These are phyloP conservation scores for Pseudogymnoascus sp. DNA, from an alignment of 2,329 filamentous ascomycete genomes.

Conservation along the genomic window DNA sequence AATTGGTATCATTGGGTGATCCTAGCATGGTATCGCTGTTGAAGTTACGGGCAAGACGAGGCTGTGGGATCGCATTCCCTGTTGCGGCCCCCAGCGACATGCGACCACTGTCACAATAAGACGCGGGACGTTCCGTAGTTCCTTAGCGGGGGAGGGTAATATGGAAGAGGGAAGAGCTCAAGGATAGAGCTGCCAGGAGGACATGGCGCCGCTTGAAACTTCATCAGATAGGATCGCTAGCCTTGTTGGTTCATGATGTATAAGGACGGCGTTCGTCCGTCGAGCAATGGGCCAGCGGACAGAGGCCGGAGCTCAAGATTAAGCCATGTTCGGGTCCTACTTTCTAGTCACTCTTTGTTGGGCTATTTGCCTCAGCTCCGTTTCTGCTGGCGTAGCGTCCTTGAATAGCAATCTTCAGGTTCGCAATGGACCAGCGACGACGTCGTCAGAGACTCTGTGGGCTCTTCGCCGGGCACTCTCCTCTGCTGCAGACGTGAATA, in stretches of 20 bases:
- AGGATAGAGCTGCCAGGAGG: neutral
- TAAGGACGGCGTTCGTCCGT: neutral
- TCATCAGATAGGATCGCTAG: neutral
- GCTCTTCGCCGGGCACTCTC: slow-evolving; percentile 22
- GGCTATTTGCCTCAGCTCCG: neutral
- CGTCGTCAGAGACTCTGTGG: slow-evolving; percentile 20
- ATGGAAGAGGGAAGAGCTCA: no score
- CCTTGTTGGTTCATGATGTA: neutral
- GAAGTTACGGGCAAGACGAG: neutral
- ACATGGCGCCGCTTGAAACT: slow-evolving; percentile 1
- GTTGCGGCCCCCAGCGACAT: neutral
- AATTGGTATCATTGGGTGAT: neutral
- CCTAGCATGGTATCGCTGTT: neutral
- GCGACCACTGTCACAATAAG: neutral
- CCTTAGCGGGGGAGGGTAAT: neutral
- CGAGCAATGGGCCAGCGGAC: neutral
- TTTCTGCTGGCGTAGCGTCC: slow-evolving; percentile 8
- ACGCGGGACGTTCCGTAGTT: neutral
- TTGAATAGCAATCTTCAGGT: slow-evolving; percentile 17
- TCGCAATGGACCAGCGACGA: slow-evolving; percentile 19
- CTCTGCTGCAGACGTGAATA: slow-evolving; percentile 15
- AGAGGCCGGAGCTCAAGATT: neutral
- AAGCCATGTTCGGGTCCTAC: neutral
- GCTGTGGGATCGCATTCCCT: neutral
- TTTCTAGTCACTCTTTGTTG: slow-evolving; percentile 5